A percentile compares a stretch with the other conserved stretches of the same genome.
Evolutionary conservation across 768 basidiomycete genomes (phyloP).

Genomic region (Russula sp.): DNA sequence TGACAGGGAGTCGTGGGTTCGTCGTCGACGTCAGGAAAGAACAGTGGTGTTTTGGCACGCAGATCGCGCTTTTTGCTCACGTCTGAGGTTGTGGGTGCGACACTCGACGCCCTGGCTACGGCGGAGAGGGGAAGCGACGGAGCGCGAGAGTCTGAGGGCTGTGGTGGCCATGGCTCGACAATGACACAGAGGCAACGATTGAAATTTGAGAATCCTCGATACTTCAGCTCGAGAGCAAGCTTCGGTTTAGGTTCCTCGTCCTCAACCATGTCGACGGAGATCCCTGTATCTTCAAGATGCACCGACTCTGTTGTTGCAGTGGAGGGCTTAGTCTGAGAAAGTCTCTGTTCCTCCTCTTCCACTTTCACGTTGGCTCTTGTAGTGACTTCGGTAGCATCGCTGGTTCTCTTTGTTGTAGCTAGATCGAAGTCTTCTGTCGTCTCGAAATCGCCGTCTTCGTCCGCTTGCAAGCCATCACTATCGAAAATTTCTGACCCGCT

Average conservation of each 20-base stretch:
- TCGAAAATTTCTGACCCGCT: not conserved
- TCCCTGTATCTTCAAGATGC: conserved; percentile 24
- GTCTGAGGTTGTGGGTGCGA: conserved; percentile 30
- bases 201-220: conserved; percentile 62
- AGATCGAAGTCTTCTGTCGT: not conserved
- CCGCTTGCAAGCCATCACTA: not conserved
- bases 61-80: conserved; percentile 24
- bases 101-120: conserved; percentile 28
- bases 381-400: not conserved
- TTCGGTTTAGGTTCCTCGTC: conserved; percentile 68
- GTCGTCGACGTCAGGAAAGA: conserved; percentile 59
- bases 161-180: conserved; percentile 70
- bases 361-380: not conserved
- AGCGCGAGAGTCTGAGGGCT: conserved; percentile 33
- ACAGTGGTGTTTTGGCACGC: conserved; percentile 57
- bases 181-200: conserved; percentile 74
- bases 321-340: not conserved
- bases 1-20: conserved; percentile 35
- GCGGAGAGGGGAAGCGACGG: conserved; percentile 29
- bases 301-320: not conserved
- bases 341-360: conserved; percentile 5
- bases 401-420: not conserved
- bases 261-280: conserved; percentile 43
- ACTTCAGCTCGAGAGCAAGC: conserved; percentile 54
- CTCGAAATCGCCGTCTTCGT: not conserved